A percentile compares a stretch with the other conserved stretches of the same genome.
Evolutionary conservation across 495 filamentous ascomycete genomes (phyloP).

Genomic region (Daldinia loculata): DNA sequence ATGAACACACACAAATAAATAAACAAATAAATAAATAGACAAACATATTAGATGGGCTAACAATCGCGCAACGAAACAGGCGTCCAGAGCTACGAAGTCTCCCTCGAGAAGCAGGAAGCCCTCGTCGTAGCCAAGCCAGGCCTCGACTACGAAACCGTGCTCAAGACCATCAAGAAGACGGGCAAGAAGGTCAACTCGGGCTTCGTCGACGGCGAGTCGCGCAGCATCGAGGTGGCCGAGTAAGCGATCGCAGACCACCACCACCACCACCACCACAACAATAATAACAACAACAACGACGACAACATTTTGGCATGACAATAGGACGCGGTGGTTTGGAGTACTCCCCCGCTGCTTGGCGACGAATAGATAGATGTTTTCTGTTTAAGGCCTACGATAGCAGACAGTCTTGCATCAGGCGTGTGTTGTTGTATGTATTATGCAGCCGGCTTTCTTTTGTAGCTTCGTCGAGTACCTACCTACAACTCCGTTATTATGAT

Average conservation of each 20-base stretch:
- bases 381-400: not conserved
- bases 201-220: slow-evolving; percentile 64
- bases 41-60: not conserved
- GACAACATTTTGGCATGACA: no score
- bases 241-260: not conserved
- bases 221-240: slow-evolving; percentile 55
- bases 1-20: no score
- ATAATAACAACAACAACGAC: no score
- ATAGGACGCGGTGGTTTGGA: not conserved
- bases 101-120: slow-evolving; percentile 82
- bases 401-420: not conserved
- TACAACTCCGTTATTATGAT: no score
- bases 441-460: not conserved
- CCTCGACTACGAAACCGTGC: slow-evolving; percentile 79
- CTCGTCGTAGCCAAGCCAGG: slow-evolving; percentile 69
- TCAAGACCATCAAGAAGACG: slow-evolving; percentile 92
- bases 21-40: not conserved
- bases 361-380: not conserved
- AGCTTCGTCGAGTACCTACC: no score
- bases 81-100: slow-evolving; percentile 85
- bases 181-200: slow-evolving; percentile 86
- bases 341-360: not conserved
- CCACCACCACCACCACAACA: no score
- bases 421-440: no score
- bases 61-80: slow-evolving; percentile 58